Base-by-base conservation (phyloP, 2,329 filamentous ascomycete species). In the Leptographium procerum region DNA sequence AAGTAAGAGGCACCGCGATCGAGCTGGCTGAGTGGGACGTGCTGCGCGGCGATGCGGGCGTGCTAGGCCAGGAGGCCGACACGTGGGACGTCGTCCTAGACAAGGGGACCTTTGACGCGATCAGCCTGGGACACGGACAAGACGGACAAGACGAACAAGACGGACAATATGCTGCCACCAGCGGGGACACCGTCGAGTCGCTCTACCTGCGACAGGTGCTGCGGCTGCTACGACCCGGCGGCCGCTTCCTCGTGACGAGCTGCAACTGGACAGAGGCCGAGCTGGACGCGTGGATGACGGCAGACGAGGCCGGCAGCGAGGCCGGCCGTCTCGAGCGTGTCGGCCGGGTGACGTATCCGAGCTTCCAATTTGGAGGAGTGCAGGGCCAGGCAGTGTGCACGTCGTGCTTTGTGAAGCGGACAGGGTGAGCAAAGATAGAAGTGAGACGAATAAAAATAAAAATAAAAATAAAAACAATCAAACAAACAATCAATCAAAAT, bases 221-320 rank as follows among this genome's bases (percentile, higher is more conserved):
- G 61, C 73, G 72, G 31, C 77, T 97, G 62, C 79, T 97, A 56
- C 84, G 82, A 65, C 74, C 72, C 1, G 86, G 85, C 1, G 89
- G 89, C 0, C 76, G 89, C 28, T 81, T 97, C 65, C 72, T 96
- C 60, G 83, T 99, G 57, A 97, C 94, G 57, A 96, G 91, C 71
- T 99, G 94, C 71, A 99, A 99, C 73, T 99, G 94, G 94, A 97
- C 92, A 1, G 91, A 94, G 74, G 81, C 84, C 47, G 94, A 99
- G 75, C 73, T 99, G 66, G 76, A 80, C 61, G 73, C 73, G 19
- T 97, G 92, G 91, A 94, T 97, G 69, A 83, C 80, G 55, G 75
- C 71, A 31, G 65, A 63, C 45, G 64, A 59, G 2, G 65, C 63
- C 36, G 45, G 60, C 45, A 64, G 68, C 5, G 40, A 24, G 19